phyloP scores from a whole-genome alignment of 352 stramenopile species.

The Globisporangium heterothallicum region DNA sequence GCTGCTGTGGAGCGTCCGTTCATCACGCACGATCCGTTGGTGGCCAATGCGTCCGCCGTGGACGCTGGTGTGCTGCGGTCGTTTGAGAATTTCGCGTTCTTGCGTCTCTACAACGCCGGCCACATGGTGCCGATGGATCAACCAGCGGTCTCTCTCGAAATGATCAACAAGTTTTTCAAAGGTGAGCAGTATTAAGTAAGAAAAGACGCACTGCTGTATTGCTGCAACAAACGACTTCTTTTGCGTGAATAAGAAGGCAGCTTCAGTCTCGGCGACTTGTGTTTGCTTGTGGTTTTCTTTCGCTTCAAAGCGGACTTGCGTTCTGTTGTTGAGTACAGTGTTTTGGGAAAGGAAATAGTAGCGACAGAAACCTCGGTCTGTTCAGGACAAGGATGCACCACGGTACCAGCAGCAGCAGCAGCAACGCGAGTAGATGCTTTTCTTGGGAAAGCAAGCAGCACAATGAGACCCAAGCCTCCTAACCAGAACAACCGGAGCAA shows the following conservation, averaged over 20 bases:
- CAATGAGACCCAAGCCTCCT: background rate
- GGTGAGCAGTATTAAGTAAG: slow-evolving; percentile 18
- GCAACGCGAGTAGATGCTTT: background rate
- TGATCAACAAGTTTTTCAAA: slow-evolving; percentile 52
- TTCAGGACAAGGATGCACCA: no score
- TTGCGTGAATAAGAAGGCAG: no score
- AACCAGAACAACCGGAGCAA: background rate
- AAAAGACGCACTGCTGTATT: slow-evolving; percentile 3
- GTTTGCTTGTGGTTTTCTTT: no score
- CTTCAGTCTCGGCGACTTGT: no score
- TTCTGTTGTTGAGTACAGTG: no score
- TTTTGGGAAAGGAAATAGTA: no score
- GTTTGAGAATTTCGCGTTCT: slow-evolving; percentile 40
- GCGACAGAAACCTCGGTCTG: no score
- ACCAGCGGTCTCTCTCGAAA: slow-evolving; percentile 29
- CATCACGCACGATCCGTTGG: slow-evolving; percentile 22
- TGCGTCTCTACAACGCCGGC: slow-evolving; percentile 42
- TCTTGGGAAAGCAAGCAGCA: background rate
- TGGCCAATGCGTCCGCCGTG: slow-evolving; percentile 10
- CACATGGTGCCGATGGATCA: slow-evolving; percentile 58
- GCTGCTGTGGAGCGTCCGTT: slow-evolving; percentile 22
- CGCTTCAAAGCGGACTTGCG: no score
- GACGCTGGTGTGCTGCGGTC: slow-evolving; percentile 29
- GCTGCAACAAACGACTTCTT: no score
- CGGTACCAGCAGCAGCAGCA: no score